phyloP scores from a whole-genome alignment of 306 rosid genomes.

The Oemleria cerasiformis region DNA sequence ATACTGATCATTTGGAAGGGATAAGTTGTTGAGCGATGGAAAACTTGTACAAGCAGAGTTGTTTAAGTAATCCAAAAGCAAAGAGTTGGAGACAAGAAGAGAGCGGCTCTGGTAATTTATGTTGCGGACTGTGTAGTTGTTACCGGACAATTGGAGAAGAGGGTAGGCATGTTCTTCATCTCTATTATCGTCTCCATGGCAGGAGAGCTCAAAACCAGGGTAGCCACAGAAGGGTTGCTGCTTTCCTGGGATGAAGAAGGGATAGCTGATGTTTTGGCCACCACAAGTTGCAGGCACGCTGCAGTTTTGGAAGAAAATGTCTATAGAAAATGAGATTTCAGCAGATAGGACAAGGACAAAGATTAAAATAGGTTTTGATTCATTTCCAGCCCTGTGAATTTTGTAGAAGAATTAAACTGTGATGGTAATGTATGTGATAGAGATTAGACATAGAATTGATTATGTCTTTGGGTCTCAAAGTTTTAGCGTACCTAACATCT shows the following conservation, averaged over 20 bases:
- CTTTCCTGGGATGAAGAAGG: slow-evolving; percentile 33
- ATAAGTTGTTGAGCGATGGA: slow-evolving; percentile 7
- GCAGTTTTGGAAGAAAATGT: slow-evolving; percentile 36
- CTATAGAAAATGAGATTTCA: background rate
- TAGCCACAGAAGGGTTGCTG: slow-evolving; percentile 45
- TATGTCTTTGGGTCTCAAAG: too few species aligned
- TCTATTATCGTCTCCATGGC: background rate
- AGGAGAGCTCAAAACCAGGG: slow-evolving; percentile 49
- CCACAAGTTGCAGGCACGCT: slow-evolving; percentile 31
- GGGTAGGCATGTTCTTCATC: slow-evolving; percentile 17
- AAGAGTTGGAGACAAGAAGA: slow-evolving; percentile 37
- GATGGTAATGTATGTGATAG: too few species aligned
- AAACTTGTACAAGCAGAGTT: background rate
- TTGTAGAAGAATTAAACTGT: background rate
- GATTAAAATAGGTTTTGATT: slow-evolving; percentile 20
- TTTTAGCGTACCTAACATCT: too few species aligned
- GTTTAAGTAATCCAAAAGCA: background rate
- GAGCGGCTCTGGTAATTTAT: slow-evolving; percentile 37
- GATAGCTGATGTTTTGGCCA: slow-evolving; percentile 38
- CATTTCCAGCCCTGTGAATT: slow-evolving; percentile 37
- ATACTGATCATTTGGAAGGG: slow-evolving; percentile 2
- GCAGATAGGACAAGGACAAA: background rate
- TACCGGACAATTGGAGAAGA: slow-evolving; percentile 27
- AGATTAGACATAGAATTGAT: too few species aligned
- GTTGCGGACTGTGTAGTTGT: slow-evolving; percentile 15